Base-by-base conservation (phyloP, 345 rosid genomes). In the Eucalyptus guilfoylei region DNA sequence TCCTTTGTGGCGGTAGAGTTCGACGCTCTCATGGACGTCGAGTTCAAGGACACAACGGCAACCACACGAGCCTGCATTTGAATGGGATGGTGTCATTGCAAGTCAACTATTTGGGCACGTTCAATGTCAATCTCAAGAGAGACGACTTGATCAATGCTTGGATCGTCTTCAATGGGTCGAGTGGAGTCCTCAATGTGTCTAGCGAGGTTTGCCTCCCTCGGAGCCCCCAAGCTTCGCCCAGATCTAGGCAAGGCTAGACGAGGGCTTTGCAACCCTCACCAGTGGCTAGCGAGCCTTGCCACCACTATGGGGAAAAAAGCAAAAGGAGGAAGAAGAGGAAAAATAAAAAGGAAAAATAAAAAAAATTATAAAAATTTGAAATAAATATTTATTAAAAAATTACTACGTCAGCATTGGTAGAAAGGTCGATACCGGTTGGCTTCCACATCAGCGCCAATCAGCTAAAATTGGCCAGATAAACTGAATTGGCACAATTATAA, bases 11-110 rank as follows among this genome's bases (percentile, higher is more conserved):
- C 99, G 86, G 95, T 98, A 26, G 99, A 98, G 89, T 97, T 96
- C 54, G 99, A 98, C 88, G 96, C 99, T 9, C 92, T 97, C 2
- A 98, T 95, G 99, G 99, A 98, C 88, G 95, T 97, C 23, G 93
- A 93, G 90, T 97, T 93, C 89, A 93, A 90, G 67, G 99, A 98
- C 89, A 94, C 54, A 98, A 96, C 80, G 97, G 99, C 30, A 98
- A 98, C 89, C 99, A 97, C 52, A 96, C 97, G 86, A 97, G 99
- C 44, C 91, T 97, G 91, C 99, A 98, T 93, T 95, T 98, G 47
- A 94, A 94, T 92, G 92, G 90, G 87, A 90, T 97, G 95, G 96
- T 96, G 88, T 98, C 99, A 24, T 30, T 93, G 4, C 93, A 95
- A 37, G 96, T 93, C 11, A 88, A 92, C 32, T 98, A 98, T 93